Base-by-base conservation (phyloP, 2,329 filamentous ascomycete species). In the Fusarium nygamai region DNA sequence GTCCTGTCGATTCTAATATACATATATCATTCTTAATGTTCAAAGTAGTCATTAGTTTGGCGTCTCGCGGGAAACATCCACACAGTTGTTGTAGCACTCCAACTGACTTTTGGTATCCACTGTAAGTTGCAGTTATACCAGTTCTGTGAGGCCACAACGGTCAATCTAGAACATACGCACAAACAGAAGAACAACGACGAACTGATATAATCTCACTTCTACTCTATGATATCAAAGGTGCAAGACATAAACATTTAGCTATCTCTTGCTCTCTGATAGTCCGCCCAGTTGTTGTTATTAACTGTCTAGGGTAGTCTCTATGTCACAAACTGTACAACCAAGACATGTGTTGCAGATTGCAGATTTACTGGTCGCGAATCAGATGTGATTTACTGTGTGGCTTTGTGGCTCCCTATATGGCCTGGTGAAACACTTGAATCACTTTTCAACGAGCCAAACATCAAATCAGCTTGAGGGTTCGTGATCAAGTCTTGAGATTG, bases 121-220 rank as follows among this genome's bases (percentile, higher is more conserved):
- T n/a, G n/a, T n/a, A n/a, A n/a, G n/a, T n/a, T n/a, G n/a, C n/a
- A n/a, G n/a, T n/a, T n/a, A n/a, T n/a, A n/a, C n/a, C n/a, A n/a
- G n/a, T n/a, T n/a, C n/a, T n/a, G n/a, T n/a, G n/a, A n/a, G n/a
- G 3, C 14, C 16, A 19, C 5, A 8, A 11, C 43, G 24, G 10
- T 27, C 17, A 13, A 13, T 6, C 4, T 13, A 6, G 1, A 27
- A 4, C 8, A 13, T 3, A 8, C 19, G 11, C 12, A 46, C 12
- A 13, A 27, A 24, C 19, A 9, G 19, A 47, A 29, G 9, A 6
- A 11, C 24, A 10, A n/a, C 9, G n/a, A 6, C 17, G 6, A 43
- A 43, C 8, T 13, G 13, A 43, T n/a, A 0, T 0, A 7, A n/a
- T 10, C 22, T n/a, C 14, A 2, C 11, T 13, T 0, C n/a, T 43